Evolutionary conservation across 2,329 filamentous ascomycete genomes (phyloP).

Genomic region (Endoconidiophora polonica): DNA sequence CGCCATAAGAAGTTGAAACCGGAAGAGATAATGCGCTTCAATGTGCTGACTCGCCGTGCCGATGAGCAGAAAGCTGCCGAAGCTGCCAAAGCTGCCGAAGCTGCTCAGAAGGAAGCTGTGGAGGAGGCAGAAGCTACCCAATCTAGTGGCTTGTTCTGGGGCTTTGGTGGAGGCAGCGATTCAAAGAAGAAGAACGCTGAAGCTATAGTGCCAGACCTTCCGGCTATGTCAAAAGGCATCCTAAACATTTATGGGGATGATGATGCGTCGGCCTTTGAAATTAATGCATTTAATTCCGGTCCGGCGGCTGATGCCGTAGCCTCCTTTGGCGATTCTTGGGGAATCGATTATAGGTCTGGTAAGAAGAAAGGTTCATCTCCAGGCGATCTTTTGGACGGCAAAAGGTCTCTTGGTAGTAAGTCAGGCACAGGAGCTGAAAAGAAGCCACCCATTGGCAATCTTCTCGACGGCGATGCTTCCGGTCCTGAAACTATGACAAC

Average conservation of each 20-base stretch:
- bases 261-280: not conserved
- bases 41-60: slow-evolving; percentile 22
- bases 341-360: slow-evolving; percentile 4
- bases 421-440: too few species aligned
- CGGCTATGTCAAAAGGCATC: slow-evolving; percentile 1
- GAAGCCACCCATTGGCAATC: too few species aligned
- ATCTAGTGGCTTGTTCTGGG: not conserved
- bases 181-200: slow-evolving; percentile 6
- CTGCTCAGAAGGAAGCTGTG: not conserved
- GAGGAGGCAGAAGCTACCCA: slow-evolving; percentile 10
- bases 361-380: not conserved
- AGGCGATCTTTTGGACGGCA: too few species aligned
- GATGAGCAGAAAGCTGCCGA: slow-evolving; percentile 24
- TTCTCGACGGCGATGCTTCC: too few species aligned
- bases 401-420: too few species aligned
- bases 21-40: slow-evolving; percentile 29
- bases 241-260: slow-evolving; percentile 5
- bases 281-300: not conserved
- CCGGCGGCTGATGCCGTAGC: not conserved
- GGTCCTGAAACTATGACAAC: too few species aligned
- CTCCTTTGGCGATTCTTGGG: slow-evolving; percentile 10
- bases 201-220: not conserved
- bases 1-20: slow-evolving; percentile 34
- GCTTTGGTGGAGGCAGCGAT: not conserved
- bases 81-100: slow-evolving; percentile 14